Evolutionary conservation across 2,329 filamentous ascomycete genomes (phyloP).

Genomic region (Monosporascus ibericus): DNA sequence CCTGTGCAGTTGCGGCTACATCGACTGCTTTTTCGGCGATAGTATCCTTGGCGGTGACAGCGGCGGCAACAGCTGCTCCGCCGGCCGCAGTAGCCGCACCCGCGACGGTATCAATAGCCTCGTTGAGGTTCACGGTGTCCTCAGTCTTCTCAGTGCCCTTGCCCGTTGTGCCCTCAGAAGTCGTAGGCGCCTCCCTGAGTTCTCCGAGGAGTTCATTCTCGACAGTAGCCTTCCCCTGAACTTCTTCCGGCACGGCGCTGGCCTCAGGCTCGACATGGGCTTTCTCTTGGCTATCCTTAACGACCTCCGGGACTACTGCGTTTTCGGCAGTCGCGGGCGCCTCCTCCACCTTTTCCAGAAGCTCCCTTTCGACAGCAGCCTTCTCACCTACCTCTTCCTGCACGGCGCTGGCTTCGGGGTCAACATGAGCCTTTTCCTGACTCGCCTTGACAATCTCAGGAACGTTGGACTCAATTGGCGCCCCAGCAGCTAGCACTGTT

Average conservation of each 20-base stretch:
- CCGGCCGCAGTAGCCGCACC: constrained; percentile 37
- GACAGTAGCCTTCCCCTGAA: constrained; percentile 63
- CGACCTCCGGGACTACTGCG: constrained; percentile 46
- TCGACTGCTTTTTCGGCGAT: constrained; percentile 34
- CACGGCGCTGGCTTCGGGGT: constrained; percentile 63
- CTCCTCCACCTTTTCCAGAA: constrained; percentile 60
- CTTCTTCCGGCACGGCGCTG: constrained; percentile 57
- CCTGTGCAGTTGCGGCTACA: constrained; percentile 26
- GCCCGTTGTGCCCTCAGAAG: constrained; percentile 49
- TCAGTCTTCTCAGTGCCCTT: constrained; percentile 49
- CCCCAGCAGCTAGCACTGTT: constrained; percentile 34
- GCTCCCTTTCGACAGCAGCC: constrained; percentile 63
- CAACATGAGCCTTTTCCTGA: constrained; percentile 57
- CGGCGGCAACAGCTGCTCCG: constrained; percentile 26
- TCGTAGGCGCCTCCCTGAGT: constrained; percentile 54
- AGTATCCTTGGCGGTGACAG: constrained; percentile 34
- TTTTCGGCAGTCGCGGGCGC: constrained; percentile 28
- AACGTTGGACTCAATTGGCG: constrained; percentile 40
- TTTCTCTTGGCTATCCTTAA: constrained; percentile 66
- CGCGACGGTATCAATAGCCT: constrained; percentile 35
- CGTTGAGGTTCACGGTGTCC: constrained; percentile 33
- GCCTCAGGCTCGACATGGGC: constrained; percentile 62
- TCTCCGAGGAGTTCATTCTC: constrained; percentile 66
- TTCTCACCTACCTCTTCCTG: constrained; percentile 64
- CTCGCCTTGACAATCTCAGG: constrained; percentile 65